Evolutionary conservation across 1,284 basidiomycete species (phyloP).

Genomic region (Sanghuangporus baumii): DNA sequence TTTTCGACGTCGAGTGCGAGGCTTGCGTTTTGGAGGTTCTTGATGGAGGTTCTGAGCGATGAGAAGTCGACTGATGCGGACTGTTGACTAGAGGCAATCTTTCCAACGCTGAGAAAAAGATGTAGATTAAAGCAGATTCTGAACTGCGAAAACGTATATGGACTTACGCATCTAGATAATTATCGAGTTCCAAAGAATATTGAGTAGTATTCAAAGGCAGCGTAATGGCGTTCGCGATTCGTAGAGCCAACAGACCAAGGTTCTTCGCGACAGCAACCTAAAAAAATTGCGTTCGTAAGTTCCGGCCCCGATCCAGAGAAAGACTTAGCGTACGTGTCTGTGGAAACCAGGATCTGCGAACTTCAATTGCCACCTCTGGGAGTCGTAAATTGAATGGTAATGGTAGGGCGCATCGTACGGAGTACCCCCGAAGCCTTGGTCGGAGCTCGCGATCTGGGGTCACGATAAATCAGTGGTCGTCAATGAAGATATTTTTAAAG

Average conservation of each 20-base stretch:
- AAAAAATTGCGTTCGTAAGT: background rate
- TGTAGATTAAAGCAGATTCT: background rate
- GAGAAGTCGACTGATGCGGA: constrained; percentile 19
- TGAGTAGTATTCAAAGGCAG: constrained; percentile 75
- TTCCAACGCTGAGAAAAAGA: constrained; percentile 27
- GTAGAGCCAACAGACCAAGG: constrained; percentile 56
- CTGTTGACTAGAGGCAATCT: constrained; percentile 20
- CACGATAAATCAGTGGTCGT: constrained; percentile 20
- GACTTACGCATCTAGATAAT: constrained; percentile 43
- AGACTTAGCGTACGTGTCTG: constrained; percentile 46
- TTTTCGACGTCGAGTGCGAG: constrained; percentile 50
- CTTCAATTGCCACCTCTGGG: constrained; percentile 65
- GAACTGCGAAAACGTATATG: background rate
- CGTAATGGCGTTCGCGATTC: constrained; percentile 54
- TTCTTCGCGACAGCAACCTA: constrained; percentile 60
- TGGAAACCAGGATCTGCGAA: constrained; percentile 77
- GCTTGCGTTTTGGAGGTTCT: constrained; percentile 46
- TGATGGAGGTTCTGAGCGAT: constrained; percentile 43
- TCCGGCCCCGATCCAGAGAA: too few species aligned
- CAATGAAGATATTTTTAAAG: constrained; percentile 44
- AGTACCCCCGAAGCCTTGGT: constrained; percentile 32
- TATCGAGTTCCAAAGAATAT: constrained; percentile 49
- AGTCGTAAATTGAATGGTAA: constrained; percentile 83
- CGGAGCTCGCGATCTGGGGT: constrained; percentile 29
- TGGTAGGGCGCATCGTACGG: constrained; percentile 66